These are phyloP conservation scores for peach (Prunus persica) DNA, from an alignment of 306 rosid genomes.

Conservation along the genomic window DNA sequence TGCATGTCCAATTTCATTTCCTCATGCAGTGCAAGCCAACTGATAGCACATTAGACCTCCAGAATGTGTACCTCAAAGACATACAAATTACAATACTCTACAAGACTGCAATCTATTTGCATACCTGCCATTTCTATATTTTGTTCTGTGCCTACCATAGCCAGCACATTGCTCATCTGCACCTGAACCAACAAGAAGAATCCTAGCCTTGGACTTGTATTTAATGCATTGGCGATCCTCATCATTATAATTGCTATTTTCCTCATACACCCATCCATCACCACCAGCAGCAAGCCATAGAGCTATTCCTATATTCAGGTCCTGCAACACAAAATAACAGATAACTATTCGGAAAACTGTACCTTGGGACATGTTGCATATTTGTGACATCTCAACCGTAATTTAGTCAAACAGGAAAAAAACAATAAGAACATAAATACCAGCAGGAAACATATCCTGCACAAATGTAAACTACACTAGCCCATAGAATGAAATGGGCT, in stretches of 20 bases:
- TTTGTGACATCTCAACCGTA: neutral
- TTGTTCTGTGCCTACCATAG: constrained; percentile 93
- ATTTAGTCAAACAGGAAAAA: neutral
- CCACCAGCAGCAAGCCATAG: constrained; percentile 91
- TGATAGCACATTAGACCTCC: constrained; percentile 32
- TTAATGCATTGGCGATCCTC: constrained; percentile 40
- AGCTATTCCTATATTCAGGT: constrained; percentile 89
- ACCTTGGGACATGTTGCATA: neutral
- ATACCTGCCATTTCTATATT: constrained; percentile 78
- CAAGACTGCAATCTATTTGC: constrained; percentile 3
- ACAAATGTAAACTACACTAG: neutral
- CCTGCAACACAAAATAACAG: constrained; percentile 44
- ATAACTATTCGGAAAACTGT: neutral
- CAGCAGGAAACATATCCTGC: neutral
- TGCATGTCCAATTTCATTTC: constrained; percentile 97
- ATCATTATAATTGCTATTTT: constrained; percentile 34
- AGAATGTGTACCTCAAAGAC: constrained; percentile 13
- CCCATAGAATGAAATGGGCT: constrained; percentile 17
- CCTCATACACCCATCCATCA: constrained; percentile 71
- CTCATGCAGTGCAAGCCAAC: constrained; percentile 78
- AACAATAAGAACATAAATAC: neutral
- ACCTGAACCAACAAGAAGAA: constrained; percentile 96
- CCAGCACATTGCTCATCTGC: constrained; percentile 99
- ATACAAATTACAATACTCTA: neutral
- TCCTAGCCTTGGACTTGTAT: constrained; percentile 82